Evolutionary conservation across 441 rosid genomes (phyloP).

Genomic region (Gossypium laxum): DNA sequence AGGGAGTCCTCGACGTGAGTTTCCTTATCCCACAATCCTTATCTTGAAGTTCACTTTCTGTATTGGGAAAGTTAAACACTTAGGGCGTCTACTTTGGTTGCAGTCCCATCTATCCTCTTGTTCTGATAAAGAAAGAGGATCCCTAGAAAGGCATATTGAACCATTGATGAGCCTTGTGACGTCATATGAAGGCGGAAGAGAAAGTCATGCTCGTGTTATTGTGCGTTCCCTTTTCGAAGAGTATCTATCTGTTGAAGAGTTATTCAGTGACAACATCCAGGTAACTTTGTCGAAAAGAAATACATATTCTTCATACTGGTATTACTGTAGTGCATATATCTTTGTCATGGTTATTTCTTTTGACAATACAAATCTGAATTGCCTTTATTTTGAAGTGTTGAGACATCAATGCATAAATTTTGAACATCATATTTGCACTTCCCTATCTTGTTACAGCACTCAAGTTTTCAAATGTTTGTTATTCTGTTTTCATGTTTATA

Average conservation of each 20-base stretch:
- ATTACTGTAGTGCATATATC: not conserved
- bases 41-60: slow-evolving; percentile 1
- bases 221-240: slow-evolving; percentile 94
- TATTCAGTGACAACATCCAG: slow-evolving; percentile 88
- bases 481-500: not conserved
- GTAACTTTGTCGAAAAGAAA: slow-evolving; percentile 28
- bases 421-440: not conserved
- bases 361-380: not conserved
- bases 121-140: slow-evolving; percentile 74
- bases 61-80: not conserved
- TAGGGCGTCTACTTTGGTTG: slow-evolving; percentile 15
- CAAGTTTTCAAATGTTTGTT: not conserved
- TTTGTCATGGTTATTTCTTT: not conserved
- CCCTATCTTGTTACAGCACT: not conserved
- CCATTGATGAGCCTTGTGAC: slow-evolving; percentile 87
- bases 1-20: slow-evolving; percentile 71
- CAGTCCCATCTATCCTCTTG: slow-evolving; percentile 68
- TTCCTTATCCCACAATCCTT: slow-evolving; percentile 17
- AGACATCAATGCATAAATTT: not conserved
- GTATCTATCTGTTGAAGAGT: slow-evolving; percentile 85
- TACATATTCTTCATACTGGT: not conserved
- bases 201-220: slow-evolving; percentile 88
- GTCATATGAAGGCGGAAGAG: slow-evolving; percentile 99
- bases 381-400: not conserved
- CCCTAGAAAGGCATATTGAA: slow-evolving; percentile 94